Evolutionary conservation across 2,329 filamentous ascomycete species (phyloP), one percentile per base, ranked within the genome.

Genomic region (Penicillium corylophilum): DNA sequence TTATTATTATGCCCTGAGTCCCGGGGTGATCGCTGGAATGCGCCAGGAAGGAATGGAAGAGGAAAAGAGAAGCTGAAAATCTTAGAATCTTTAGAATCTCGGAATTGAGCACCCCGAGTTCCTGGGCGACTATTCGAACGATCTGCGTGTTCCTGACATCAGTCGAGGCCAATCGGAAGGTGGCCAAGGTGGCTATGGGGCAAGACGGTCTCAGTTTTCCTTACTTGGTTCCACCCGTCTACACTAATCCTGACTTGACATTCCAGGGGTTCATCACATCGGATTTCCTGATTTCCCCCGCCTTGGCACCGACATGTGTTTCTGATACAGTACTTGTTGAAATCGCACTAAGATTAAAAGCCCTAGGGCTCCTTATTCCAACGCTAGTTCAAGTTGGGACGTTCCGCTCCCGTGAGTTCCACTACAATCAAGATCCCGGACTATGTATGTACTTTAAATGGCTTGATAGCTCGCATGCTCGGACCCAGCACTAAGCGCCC

Each of bases 91-190:
- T 35, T 10, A 6, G 7, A 22, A 44, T 42, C 39, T 26, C 18
- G 15, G n/a, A 16, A 26, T 44, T 5, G n/a, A 26, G n/a, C 43
- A 31, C 43, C 36, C 20, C 16, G 22, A 22, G 7, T 18, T 9
- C 10, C 18, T 16, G 18, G 6, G 2, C 43, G n/a, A 44, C 13
- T 20, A 20, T 33, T 22, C 23, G 42, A 23, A 23, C 15, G 24
- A 38, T 31, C 33, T 43, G 46, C 36, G 40, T 38, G 56, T 59
- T 45, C 56, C 54, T 57, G 57, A 53, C 47, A 57, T 57, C 49
- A 40, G 23, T 10, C 29, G 15, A 16, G 33, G 22, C 57, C 57
- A 60, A 60, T 58, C 55, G 57, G 57, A 56, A 52, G 48, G 22
- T n/a, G 38, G 40, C 52, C 50, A 56, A 52, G 48, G 22, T n/a